Evolutionary conservation across 1,284 basidiomycete genomes (phyloP), one percentile per base, ranked within the genome.

Genomic region (Anthracocystis panici-leucophaei): DNA sequence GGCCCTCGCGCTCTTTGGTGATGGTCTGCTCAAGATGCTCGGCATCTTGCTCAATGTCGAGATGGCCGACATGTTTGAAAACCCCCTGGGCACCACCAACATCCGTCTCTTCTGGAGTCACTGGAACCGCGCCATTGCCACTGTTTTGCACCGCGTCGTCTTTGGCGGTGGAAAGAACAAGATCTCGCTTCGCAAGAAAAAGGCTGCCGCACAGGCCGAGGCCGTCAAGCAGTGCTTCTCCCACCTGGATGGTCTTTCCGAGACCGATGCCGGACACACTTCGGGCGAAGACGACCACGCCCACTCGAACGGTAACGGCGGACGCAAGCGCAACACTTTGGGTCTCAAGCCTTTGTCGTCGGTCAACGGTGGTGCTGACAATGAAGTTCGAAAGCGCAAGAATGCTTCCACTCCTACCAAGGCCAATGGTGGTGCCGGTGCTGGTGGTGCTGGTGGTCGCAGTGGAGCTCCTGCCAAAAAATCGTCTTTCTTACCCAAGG

Each of bases 111-210:
- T 84, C 59, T 84, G 83, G 83, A 81, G 80, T 33, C 81, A 83
- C 69, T 85, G 83, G 83, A 85, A 85, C 58, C 77, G 82, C 23
- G 82, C 82, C 33, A 84, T 85, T 54, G 80, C 83, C 20, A 71
- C 78, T 5, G 80, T 85, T 5, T 73, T 85, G 4, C 83, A 84
- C 67, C 81, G 83, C n/a, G 82, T 85, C 56, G 73, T 85, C 8
- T 85, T 85, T 56, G 80, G 77, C 31, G 82, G 83, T 12, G 58
- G 67, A 18, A 73, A 75, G 70, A 65, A 49, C 61, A 77, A 74
- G 65, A 60, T 53, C 25, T 23, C 20, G 21, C 40, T 71, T 42
- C 72, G 64, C 45, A 54, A 67, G 38, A 72, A 74, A 44, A 55
- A 61, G 42, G 60, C 51, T 2, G 59, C 65, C 11, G 59, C 57